phyloP scores from a whole-genome alignment of 768 basidiomycete species.

The Astraeus odoratus region DNA sequence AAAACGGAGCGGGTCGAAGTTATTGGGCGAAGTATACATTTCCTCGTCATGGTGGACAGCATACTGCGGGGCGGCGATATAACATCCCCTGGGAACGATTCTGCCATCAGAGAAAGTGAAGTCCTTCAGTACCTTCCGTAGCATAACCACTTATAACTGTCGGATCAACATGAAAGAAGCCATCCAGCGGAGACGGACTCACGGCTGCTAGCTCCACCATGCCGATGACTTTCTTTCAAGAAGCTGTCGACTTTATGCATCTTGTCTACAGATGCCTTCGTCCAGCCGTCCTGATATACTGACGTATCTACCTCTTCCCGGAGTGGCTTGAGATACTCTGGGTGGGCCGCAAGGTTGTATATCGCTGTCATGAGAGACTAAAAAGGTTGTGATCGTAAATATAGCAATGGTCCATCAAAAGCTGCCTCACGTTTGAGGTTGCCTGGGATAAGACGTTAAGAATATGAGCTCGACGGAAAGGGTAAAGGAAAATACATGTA shows the following conservation, averaged over 20 bases:
- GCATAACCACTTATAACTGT: slow-evolving; percentile 18
- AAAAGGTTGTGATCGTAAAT: neutral
- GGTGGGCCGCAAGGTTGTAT: slow-evolving; percentile 1
- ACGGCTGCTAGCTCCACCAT: slow-evolving; percentile 19
- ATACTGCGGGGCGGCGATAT: neutral
- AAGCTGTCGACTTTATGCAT: slow-evolving; percentile 34
- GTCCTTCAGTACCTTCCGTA: slow-evolving; percentile 23
- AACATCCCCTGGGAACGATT: slow-evolving; percentile 22
- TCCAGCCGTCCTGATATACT: slow-evolving; percentile 18
- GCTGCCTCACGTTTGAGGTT: neutral
- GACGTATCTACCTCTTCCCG: slow-evolving; percentile 30
- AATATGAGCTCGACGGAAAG: neutral
- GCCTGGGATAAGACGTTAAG: neutral
- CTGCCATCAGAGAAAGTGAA: slow-evolving; percentile 31
- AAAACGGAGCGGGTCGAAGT: neutral
- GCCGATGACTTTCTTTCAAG: slow-evolving; percentile 28
- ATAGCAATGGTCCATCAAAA: neutral
- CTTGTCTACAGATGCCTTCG: slow-evolving; percentile 14
- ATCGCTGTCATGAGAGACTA: neutral
- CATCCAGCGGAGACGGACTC: neutral
- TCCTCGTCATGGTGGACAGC: neutral
- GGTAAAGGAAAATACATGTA: slow-evolving; percentile 13
- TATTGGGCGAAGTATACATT: neutral
- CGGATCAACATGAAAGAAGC: neutral
- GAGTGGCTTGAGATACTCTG: slow-evolving; percentile 14